phyloP scores from a whole-genome alignment of 1,284 basidiomycete species.

The Cutaneotrichosporon cavernicola region DNA sequence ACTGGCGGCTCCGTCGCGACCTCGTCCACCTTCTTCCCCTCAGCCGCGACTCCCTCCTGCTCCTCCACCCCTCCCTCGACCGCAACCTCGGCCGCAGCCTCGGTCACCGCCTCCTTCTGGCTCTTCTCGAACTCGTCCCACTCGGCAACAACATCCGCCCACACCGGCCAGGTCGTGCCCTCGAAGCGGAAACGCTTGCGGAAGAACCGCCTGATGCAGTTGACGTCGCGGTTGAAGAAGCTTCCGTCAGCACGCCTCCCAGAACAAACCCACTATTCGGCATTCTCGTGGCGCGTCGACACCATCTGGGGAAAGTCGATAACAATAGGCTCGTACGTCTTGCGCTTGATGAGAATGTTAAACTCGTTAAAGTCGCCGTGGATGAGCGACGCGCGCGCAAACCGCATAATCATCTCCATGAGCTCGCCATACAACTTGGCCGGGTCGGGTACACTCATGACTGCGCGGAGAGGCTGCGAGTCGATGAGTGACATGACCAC shows the following conservation, averaged over 20 bases:
- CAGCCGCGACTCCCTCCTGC: constrained; percentile 26
- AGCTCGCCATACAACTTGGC: constrained; percentile 86
- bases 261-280: constrained; percentile 73
- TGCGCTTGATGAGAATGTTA: constrained; percentile 88
- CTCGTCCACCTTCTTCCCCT: constrained; percentile 31
- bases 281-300: constrained; percentile 92
- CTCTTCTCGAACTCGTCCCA: constrained; percentile 21
- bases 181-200: constrained; percentile 88
- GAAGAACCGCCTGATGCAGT: constrained; percentile 95
- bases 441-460: constrained; percentile 76
- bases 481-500: constrained; percentile 96
- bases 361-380: constrained; percentile 99
- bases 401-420: constrained; percentile 94
- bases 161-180: constrained; percentile 80
- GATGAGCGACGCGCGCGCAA: constrained; percentile 88
- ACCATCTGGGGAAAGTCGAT: constrained; percentile 99
- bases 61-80: constrained; percentile 12
- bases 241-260: constrained; percentile 54
- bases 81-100: background rate
- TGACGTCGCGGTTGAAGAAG: constrained; percentile 98
- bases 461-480: constrained; percentile 93
- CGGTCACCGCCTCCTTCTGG: constrained; percentile 21
- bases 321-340: constrained; percentile 72
- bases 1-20: background rate
- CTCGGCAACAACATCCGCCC: constrained; percentile 63